These are phyloP conservation scores for Geosmithia flava DNA, from an alignment of 2,329 filamentous ascomycete species.

Conservation along the genomic window DNA sequence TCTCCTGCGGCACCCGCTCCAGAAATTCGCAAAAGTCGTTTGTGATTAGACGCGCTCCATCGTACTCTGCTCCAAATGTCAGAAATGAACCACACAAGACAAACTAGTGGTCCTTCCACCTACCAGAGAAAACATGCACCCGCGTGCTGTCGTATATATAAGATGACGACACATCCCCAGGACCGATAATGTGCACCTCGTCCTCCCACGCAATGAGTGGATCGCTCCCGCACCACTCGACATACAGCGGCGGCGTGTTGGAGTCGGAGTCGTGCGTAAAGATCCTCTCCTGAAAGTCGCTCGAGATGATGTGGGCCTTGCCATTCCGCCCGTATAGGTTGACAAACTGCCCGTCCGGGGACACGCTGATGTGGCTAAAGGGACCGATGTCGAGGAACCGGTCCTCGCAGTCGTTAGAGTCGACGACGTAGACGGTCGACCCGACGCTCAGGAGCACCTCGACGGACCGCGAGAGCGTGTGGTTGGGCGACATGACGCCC, in stretches of 20 bases:
- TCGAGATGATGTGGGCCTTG: conserved; percentile 84
- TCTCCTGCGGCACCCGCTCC: conserved; percentile 82
- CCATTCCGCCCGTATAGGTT: conserved; percentile 79
- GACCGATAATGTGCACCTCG: conserved; percentile 87
- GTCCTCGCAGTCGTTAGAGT: conserved; percentile 84
- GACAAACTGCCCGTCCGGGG: conserved; percentile 79
- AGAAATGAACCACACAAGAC: no score
- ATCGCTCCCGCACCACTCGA: conserved; percentile 96
- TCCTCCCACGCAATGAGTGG: conserved; percentile 96
- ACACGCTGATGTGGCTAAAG: conserved; percentile 82
- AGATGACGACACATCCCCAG: conserved; percentile 59
- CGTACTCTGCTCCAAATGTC: conserved; percentile 36
- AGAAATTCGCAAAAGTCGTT: conserved; percentile 95
- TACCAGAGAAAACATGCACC: conserved; percentile 78
- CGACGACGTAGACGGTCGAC: conserved; percentile 74
- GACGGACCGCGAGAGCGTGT: conserved; percentile 83
- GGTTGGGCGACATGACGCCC: conserved; percentile 76
- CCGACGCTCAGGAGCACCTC: conserved; percentile 82
- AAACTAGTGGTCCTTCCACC: no score
- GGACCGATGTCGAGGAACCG: conserved; percentile 83
- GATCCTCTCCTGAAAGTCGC: conserved; percentile 84
- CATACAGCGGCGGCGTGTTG: conserved; percentile 70
- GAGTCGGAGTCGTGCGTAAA: conserved; percentile 87
- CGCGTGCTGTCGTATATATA: conserved; percentile 86
- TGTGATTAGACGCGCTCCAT: conserved; percentile 82